Percentiles rank a stretch among this genome's conserved stretches.
Conservation (phyloP, 139 green algal species). For the Mychonastes homosphaera region DNA sequence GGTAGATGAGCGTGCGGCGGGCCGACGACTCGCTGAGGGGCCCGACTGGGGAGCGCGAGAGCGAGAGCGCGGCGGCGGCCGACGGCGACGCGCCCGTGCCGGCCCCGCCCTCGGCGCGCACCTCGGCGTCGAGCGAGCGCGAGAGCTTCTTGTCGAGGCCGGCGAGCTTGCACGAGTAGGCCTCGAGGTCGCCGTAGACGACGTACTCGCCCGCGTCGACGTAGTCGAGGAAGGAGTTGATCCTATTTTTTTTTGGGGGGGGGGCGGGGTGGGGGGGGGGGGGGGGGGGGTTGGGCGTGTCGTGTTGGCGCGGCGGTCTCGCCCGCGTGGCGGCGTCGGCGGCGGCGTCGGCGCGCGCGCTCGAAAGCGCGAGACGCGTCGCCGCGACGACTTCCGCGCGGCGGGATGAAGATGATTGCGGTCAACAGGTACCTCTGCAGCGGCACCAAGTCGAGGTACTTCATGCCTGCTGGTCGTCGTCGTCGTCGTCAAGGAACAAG, state of each 20-base stretch:
- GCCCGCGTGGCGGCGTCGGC: no score
- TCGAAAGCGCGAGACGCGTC: no score
- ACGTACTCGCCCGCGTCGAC: slow-evolving; percentile 84
- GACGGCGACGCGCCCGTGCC: slow-evolving; percentile 40
- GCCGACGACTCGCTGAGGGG: slow-evolving; percentile 65
- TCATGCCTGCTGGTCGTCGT: slow-evolving; percentile 37
- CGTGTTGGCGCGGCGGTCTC: no score
- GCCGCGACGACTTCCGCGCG: no score
- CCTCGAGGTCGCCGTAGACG: slow-evolving; percentile 78
- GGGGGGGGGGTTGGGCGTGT: no score
- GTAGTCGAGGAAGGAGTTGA: slow-evolving; percentile 78
- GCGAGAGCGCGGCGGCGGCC: no score
- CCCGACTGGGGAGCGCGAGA: slow-evolving; percentile 80
- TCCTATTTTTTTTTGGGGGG: no score
- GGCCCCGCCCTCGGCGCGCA: slow-evolving; percentile 41
- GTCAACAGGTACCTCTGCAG: slow-evolving; percentile 57
- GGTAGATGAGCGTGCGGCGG: slow-evolving; percentile 94
- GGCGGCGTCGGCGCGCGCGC: no score
- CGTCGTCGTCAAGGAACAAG: no score
- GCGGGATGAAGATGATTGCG: no score
- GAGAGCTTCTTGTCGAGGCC: slow-evolving; percentile 96
- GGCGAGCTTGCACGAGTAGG: slow-evolving; percentile 94
- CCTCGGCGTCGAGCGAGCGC: slow-evolving; percentile 79
- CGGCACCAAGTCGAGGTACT: slow-evolving; percentile 52
- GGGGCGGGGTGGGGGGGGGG: no score